phyloP scores from a whole-genome alignment of 768 basidiomycete genomes.

The Dioszegia aurantiaca region DNA sequence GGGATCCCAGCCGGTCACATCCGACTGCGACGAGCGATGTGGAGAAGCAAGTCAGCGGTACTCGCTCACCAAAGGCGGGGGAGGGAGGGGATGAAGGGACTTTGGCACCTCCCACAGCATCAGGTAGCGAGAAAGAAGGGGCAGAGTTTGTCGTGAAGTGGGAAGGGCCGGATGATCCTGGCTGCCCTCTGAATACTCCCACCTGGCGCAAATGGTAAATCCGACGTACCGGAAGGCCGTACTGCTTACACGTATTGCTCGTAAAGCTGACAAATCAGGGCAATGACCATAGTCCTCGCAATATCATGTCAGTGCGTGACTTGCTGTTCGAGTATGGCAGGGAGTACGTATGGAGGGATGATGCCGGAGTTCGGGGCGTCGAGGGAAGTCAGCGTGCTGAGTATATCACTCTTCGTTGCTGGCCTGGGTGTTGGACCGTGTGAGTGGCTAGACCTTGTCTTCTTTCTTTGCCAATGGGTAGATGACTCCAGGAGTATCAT shows the following conservation, averaged over 20 bases:
- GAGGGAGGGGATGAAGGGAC: background rate
- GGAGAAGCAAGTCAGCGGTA: background rate
- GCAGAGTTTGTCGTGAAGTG: slow-evolving; percentile 22
- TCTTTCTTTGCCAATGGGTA: too few relatives aligned
- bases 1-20: too few relatives aligned
- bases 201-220: slow-evolving; percentile 39
- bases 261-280: slow-evolving; percentile 20
- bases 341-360: slow-evolving; percentile 64
- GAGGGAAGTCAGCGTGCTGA: slow-evolving; percentile 58
- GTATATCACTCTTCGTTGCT: slow-evolving; percentile 56
- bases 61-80: too few relatives aligned
- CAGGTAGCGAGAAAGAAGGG: slow-evolving; percentile 9
- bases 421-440: slow-evolving; percentile 45
- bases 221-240: background rate
- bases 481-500: too few relatives aligned
- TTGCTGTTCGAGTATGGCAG: slow-evolving; percentile 55
- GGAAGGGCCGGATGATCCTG: slow-evolving; percentile 38
- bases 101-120: background rate
- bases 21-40: background rate
- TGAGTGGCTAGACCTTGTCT: too few relatives aligned
- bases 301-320: slow-evolving; percentile 43
- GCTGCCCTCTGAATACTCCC: slow-evolving; percentile 36
- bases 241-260: background rate
- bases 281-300: slow-evolving; percentile 30
- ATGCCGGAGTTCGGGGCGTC: slow-evolving; percentile 60